Percentiles rank a stretch among this genome's conserved stretches.
These are phyloP conservation scores for Astragalus glycyphyllos DNA, from an alignment of 306 rosid genomes.

Conservation along the genomic window DNA sequence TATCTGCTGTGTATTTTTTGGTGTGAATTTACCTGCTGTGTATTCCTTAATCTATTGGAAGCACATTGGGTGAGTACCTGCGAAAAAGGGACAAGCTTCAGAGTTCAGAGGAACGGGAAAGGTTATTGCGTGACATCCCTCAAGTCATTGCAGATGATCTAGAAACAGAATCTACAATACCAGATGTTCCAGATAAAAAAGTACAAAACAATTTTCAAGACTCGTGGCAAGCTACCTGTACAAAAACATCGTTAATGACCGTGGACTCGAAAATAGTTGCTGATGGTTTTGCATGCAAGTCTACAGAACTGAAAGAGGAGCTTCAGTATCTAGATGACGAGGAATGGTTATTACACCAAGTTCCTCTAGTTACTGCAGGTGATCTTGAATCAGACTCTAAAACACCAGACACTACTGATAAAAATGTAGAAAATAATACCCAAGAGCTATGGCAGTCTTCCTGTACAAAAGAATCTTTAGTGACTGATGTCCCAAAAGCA, in stretches of 20 bases:
- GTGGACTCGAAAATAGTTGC: slow-evolving; percentile 38
- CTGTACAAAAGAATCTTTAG: slow-evolving; percentile 50
- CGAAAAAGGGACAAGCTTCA: slow-evolving; percentile 73
- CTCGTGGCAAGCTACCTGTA: slow-evolving; percentile 50
- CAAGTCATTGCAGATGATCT: slow-evolving; percentile 64
- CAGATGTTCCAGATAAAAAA: slow-evolving; percentile 48
- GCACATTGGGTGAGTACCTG: slow-evolving; percentile 72
- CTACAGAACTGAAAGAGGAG: slow-evolving; percentile 34
- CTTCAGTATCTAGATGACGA: slow-evolving; percentile 70
- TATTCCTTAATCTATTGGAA: slow-evolving; percentile 61
- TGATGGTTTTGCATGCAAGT: neutral
- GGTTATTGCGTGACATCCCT: slow-evolving; percentile 70
- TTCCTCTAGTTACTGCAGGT: slow-evolving; percentile 71
- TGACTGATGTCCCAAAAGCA: slow-evolving; percentile 54
- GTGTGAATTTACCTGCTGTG: too few species aligned
- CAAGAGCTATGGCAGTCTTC: slow-evolving; percentile 50
- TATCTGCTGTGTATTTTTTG: neutral
- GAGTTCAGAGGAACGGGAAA: slow-evolving; percentile 65
- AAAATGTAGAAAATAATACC: slow-evolving; percentile 41
- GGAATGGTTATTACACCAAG: slow-evolving; percentile 61
- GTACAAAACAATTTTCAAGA: slow-evolving; percentile 42
- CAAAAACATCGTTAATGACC: slow-evolving; percentile 48
- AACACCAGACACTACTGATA: slow-evolving; percentile 43
- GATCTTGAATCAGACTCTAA: slow-evolving; percentile 51
- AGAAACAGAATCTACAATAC: slow-evolving; percentile 50